phyloP scores from a whole-genome alignment of 164 flowering plant species.

The Umbilicus rupestris region DNA sequence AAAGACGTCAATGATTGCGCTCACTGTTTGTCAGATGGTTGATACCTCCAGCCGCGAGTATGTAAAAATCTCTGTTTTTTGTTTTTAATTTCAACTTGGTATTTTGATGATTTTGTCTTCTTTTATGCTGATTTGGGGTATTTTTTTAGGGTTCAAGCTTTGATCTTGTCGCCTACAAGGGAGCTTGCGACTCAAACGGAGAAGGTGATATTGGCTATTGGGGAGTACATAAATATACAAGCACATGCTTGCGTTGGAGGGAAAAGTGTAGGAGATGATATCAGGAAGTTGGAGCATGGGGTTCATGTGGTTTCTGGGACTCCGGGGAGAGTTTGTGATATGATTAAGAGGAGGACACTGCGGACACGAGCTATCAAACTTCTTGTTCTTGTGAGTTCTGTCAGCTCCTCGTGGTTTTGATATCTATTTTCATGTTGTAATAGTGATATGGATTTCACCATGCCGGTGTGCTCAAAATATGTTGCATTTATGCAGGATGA shows the following conservation, averaged over 20 bases:
- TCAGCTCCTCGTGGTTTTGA: neutral
- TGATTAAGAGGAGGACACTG: slow-evolving; percentile 39
- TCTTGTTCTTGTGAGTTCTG: slow-evolving; percentile 22
- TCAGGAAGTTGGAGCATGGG: slow-evolving; percentile 33
- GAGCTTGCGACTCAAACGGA: slow-evolving; percentile 50
- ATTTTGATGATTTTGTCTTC: too few relatives aligned
- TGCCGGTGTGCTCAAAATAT: neutral
- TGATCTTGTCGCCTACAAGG: slow-evolving; percentile 45
- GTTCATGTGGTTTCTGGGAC: slow-evolving; percentile 52
- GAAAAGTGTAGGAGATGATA: slow-evolving; percentile 44
- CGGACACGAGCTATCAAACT: slow-evolving; percentile 34
- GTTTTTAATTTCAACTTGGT: neutral
- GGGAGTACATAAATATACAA: slow-evolving; percentile 43
- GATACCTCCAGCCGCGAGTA: slow-evolving; percentile 68
- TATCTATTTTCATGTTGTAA: neutral
- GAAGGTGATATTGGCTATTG: slow-evolving; percentile 51
- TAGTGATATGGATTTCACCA: too few relatives aligned
- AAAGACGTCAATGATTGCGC: slow-evolving; percentile 93
- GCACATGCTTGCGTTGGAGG: slow-evolving; percentile 60
- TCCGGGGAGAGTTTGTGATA: slow-evolving; percentile 50
- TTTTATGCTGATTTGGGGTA: neutral
- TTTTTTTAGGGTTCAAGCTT: slow-evolving; percentile 21
- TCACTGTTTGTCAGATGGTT: slow-evolving; percentile 80
- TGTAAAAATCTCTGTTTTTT: slow-evolving; percentile 10
- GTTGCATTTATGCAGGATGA: slow-evolving; percentile 23